Evolutionary conservation across 1,284 basidiomycete species (phyloP).

Genomic region (Ustilago xerochloae): DNA sequence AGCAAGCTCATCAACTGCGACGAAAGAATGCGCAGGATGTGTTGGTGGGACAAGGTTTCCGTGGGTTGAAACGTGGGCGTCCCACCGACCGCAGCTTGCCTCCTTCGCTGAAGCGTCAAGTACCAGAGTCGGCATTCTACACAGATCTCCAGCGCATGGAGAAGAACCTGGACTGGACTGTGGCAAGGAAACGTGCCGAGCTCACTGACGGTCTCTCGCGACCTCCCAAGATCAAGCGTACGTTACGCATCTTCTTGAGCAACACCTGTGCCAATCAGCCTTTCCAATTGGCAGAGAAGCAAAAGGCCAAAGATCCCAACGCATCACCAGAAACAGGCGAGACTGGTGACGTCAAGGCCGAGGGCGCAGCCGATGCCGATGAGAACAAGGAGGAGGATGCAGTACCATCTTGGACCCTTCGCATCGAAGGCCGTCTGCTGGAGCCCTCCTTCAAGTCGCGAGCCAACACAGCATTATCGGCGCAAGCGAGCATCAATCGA

Average conservation of each 20-base stretch:
- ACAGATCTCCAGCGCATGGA: constrained; percentile 87
- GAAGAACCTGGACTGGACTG: constrained; percentile 92
- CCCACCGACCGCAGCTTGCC: constrained; percentile 83
- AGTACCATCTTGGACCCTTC: constrained; percentile 88
- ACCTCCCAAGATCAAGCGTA: constrained; percentile 76
- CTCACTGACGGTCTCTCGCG: constrained; percentile 68
- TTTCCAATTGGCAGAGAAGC: constrained; percentile 60
- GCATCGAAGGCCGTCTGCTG: constrained; percentile 86
- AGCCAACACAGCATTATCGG: constrained; percentile 58
- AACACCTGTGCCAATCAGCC: constrained; percentile 86
- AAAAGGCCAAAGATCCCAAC: constrained; percentile 45
- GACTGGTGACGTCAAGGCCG: constrained; percentile 24
- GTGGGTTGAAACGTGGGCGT: constrained; percentile 76
- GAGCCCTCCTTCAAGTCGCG: constrained; percentile 67
- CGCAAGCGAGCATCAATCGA: constrained; percentile 61
- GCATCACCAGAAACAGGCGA: constrained; percentile 29
- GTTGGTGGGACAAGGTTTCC: constrained; percentile 58
- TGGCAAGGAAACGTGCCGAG: constrained; percentile 88
- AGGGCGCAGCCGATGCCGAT: constrained; percentile 23
- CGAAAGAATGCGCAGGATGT: constrained; percentile 57
- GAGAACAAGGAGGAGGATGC: constrained; percentile 75
- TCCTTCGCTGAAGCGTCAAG: constrained; percentile 75
- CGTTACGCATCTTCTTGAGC: constrained; percentile 85
- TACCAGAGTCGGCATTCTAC: constrained; percentile 78
- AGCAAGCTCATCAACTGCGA: constrained; percentile 41